Evolutionary conservation across 73 alveolate species (phyloP).

Genomic region (Durusdinium trenchii): DNA sequence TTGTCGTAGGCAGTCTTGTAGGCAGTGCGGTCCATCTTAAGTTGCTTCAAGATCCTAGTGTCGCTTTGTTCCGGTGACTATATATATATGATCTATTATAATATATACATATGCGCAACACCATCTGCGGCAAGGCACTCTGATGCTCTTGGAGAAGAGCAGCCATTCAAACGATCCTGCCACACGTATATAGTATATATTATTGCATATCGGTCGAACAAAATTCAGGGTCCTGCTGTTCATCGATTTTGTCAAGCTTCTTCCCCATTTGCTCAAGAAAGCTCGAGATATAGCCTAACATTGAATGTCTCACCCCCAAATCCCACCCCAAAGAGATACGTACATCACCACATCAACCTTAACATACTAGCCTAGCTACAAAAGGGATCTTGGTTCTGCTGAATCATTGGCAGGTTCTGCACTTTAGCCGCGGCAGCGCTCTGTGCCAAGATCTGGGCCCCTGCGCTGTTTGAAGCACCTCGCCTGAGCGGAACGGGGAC

Average conservation of each 20-base stretch:
- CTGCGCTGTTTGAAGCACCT: background rate
- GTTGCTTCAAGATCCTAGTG: background rate
- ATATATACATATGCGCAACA: background rate
- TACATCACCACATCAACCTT: background rate
- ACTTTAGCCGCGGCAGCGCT: background rate
- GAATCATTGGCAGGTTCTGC: slow-evolving; percentile 22
- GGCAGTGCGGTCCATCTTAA: background rate
- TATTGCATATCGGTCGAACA: background rate
- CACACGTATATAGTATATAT: background rate
- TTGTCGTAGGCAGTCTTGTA: background rate
- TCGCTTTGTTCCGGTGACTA: background rate
- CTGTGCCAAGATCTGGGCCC: background rate
- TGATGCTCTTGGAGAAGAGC: background rate
- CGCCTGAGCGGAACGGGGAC: background rate
- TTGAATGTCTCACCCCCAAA: background rate
- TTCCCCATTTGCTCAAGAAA: background rate
- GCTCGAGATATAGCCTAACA: background rate
- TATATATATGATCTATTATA: too few species aligned
- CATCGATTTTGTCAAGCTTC: slow-evolving; percentile 25
- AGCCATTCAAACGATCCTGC: background rate
- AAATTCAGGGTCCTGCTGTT: background rate
- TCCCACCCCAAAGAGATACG: background rate
- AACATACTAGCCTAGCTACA: background rate
- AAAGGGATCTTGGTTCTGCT: slow-evolving; percentile 8
- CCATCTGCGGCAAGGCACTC: background rate